Evolutionary conservation across 2,329 filamentous ascomycete species (phyloP), one percentile per base, ranked within the genome.

Genomic region (Colletotrichum kahawae): DNA sequence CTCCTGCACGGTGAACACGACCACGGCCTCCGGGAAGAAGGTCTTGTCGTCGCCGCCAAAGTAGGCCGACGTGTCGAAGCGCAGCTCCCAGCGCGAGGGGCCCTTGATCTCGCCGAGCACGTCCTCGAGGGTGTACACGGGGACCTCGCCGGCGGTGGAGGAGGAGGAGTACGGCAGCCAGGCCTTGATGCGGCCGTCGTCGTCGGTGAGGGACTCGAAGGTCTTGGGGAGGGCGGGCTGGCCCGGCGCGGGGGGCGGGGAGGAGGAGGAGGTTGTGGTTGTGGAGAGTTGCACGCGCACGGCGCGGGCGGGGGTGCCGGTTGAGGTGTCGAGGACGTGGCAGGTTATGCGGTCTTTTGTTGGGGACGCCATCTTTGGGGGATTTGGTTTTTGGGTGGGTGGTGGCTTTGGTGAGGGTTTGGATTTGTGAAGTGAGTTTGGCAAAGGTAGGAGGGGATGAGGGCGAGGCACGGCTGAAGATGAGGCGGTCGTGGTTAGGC

Each of bases 271-370:
- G 14, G 82, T 74, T 73, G 72, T 79, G 65, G 82, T 83, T 7
- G 89, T 89, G 64, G 92, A 86, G 27, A 95, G 90, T 70, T 90
- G 91, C 72, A 96, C 94, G 77, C 89, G 88, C 79, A 97, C 90
- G 77, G 88, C 87, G 71, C 88, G 84, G 18, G 91, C 95, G 27
- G 95, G 95, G 72, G 89, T 89, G 81, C 95, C 95, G 76, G 90
- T 86, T n/a, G 92, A 90, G 13, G 94, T 96, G 88, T 97, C 94
- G 83, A 97, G 94, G 84, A 96, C 91, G 88, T 97, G 95, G 88
- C 94, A 96, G 83, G 95, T 96, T 81, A 97, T 96, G 81, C 91
- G 91, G 81, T 92, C 91, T 81, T 90, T 92, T 56, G 69, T 66
- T 27, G 57, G 67, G 65, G 70, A 36, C 2, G 72, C 48, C 74